Evolutionary conservation across 768 basidiomycete species (phyloP).

Genomic region (Galerina sulciceps): DNA sequence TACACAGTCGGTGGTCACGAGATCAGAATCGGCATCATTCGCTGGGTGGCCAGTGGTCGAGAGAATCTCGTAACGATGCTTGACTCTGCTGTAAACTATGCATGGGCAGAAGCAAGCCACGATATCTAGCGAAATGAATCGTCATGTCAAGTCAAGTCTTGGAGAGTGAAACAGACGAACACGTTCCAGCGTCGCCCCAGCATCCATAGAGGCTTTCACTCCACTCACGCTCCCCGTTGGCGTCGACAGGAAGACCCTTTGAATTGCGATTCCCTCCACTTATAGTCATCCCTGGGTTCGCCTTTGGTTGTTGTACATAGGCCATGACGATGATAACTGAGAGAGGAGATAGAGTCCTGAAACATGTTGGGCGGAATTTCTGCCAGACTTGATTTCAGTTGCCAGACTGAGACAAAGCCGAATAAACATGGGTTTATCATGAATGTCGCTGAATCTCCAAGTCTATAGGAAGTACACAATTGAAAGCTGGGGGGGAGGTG

Average conservation of each 20-base stretch:
- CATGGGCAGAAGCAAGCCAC: conserved; percentile 45
- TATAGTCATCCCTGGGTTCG: conserved; percentile 27
- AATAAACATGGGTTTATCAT: too few species aligned
- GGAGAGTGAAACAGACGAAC: conserved; percentile 19
- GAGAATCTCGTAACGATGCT: conserved; percentile 43
- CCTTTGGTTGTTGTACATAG: conserved; percentile 22
- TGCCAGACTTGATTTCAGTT: too few species aligned
- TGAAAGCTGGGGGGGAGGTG: too few species aligned
- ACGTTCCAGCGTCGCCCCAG: conserved; percentile 34
- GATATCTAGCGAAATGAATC: conserved; percentile 25
- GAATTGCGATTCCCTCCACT: conserved; percentile 36
- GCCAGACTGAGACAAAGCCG: too few species aligned
- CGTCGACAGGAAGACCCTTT: conserved; percentile 33
- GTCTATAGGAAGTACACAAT: too few species aligned
- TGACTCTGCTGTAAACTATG: conserved; percentile 41
- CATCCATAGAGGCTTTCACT: conserved; percentile 38
- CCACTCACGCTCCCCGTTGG: conserved; percentile 39
- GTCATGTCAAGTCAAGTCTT: too few species aligned
- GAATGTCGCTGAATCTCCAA: too few species aligned
- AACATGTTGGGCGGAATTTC: too few species aligned
- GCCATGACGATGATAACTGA: conserved; percentile 6
- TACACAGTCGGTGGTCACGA: conserved; percentile 38
- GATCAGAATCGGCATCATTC: conserved; percentile 34
- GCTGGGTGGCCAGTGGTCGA: conserved; percentile 36
- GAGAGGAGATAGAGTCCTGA: too few species aligned